Conservation (phyloP, 2,329 filamentous ascomycete species). For the Arthrobotrys conoides region DNA sequence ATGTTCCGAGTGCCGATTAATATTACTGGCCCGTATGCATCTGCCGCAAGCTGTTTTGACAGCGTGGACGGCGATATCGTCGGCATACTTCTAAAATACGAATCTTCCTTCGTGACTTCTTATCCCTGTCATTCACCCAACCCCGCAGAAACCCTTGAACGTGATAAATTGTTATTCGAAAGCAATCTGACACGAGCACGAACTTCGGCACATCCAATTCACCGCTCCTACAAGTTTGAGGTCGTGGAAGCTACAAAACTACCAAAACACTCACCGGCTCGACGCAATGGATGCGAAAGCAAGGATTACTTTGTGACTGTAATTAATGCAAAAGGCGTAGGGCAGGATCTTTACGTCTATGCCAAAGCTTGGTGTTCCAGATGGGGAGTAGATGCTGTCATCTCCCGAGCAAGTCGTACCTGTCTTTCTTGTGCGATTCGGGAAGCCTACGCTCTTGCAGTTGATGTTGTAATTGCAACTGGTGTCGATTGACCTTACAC, state of each 20-base stretch:
- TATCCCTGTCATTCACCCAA: constrained; percentile 36
- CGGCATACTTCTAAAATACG: constrained; percentile 61
- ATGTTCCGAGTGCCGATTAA: constrained; percentile 44
- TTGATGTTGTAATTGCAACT: constrained; percentile 68
- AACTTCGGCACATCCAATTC: constrained; percentile 42
- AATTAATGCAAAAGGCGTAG: constrained; percentile 72
- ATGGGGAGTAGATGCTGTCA: constrained; percentile 79
- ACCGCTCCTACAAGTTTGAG: constrained; percentile 18
- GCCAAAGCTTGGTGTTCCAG: constrained; percentile 81
- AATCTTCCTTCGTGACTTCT: constrained; percentile 49
- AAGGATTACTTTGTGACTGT: constrained; percentile 67
- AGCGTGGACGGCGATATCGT: constrained; percentile 65
- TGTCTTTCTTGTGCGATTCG: constrained; percentile 82
- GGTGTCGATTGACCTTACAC: constrained; percentile 15
- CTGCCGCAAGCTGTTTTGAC: constrained; percentile 10
- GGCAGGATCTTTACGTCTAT: constrained; percentile 78
- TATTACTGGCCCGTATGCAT: constrained; percentile 67
- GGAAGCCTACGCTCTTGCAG: constrained; percentile 79
- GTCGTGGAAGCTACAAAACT: constrained; percentile 26
- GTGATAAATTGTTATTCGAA: constrained; percentile 22
- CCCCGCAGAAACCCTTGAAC: background rate
- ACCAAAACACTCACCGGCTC: constrained; percentile 64
- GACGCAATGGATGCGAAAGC: constrained; percentile 67
- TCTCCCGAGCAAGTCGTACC: constrained; percentile 77
- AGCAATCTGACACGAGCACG: constrained; percentile 3